phyloP scores from a whole-genome alignment of 129 eudicot genomes.

The Pulicaria dysenterica region DNA sequence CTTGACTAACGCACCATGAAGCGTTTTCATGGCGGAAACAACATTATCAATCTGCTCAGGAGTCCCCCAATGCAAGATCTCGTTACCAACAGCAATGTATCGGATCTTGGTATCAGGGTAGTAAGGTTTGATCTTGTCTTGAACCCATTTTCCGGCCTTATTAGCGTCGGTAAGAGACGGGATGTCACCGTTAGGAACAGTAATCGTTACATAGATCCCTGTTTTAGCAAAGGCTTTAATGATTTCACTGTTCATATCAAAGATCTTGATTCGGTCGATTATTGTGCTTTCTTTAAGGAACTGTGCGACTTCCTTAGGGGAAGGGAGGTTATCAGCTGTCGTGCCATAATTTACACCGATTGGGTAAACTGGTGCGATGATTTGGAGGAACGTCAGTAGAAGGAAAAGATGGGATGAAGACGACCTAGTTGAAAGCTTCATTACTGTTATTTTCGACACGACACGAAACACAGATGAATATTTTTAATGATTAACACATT shows the following conservation, averaged over 20 bases:
- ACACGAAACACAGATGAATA: background rate
- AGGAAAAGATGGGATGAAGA: slow-evolving; percentile 7
- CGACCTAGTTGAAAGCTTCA: slow-evolving; percentile 23
- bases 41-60: slow-evolving; percentile 36
- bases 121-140: slow-evolving; percentile 42
- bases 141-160: slow-evolving; percentile 53
- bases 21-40: slow-evolving; percentile 50
- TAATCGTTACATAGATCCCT: slow-evolving; percentile 48
- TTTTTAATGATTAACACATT: slow-evolving; percentile 16
- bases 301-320: slow-evolving; percentile 50
- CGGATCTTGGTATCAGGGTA: slow-evolving; percentile 52
- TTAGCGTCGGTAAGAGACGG: slow-evolving; percentile 36
- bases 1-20: slow-evolving; percentile 40
- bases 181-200: slow-evolving; percentile 50
- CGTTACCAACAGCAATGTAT: slow-evolving; percentile 62
- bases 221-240: slow-evolving; percentile 51
- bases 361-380: slow-evolving; percentile 23
- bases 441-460: background rate
- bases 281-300: slow-evolving; percentile 50
- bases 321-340: slow-evolving; percentile 60
- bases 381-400: slow-evolving; percentile 12
- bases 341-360: slow-evolving; percentile 68
- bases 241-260: slow-evolving; percentile 54
- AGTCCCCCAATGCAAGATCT: slow-evolving; percentile 47
- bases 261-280: slow-evolving; percentile 54